These are phyloP conservation scores for Kitagawia praeruptora DNA, from an alignment of 129 eudicot species.

Conservation along the genomic window DNA sequence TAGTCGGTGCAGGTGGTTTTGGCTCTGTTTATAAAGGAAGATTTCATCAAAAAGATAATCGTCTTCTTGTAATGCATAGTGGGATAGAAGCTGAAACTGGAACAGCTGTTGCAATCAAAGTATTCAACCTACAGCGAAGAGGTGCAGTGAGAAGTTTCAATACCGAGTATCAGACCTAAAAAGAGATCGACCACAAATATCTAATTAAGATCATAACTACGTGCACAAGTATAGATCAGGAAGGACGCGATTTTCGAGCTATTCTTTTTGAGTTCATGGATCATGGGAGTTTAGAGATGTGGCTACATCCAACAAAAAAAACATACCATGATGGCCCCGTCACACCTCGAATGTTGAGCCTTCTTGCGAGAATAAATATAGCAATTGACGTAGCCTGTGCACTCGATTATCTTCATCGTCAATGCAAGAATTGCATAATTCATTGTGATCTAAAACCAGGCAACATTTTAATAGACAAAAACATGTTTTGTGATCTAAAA, in stretches of 20 bases:
- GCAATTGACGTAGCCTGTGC: conserved; percentile 45
- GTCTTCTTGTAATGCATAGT: background rate
- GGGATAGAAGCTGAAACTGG: conserved; percentile 7
- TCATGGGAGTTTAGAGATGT: conserved; percentile 37
- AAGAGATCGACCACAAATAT: conserved; percentile 36
- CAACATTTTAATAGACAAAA: conserved; percentile 43
- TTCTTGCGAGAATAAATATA: conserved; percentile 30
- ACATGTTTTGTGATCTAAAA: conserved; percentile 49
- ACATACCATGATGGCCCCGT: background rate
- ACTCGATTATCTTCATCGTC: conserved; percentile 37
- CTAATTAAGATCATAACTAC: conserved; percentile 30
- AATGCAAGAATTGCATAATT: conserved; percentile 25
- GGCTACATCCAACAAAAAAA: conserved; percentile 27
- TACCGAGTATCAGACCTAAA: conserved; percentile 33
- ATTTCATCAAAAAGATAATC: background rate
- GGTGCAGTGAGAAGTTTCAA: conserved; percentile 40
- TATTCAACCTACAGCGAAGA: conserved; percentile 29
- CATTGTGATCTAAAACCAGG: conserved; percentile 59
- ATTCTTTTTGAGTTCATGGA: conserved; percentile 45
- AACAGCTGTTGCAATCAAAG: conserved; percentile 38
- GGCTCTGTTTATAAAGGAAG: conserved; percentile 35
- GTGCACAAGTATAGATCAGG: conserved; percentile 37
- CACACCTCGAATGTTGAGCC: conserved; percentile 13
- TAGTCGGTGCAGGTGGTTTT: conserved; percentile 38
- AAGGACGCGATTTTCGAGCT: conserved; percentile 43